Base-by-base conservation (phyloP, 2,329 filamentous ascomycete genomes). In the Talaromyces islandicus region DNA sequence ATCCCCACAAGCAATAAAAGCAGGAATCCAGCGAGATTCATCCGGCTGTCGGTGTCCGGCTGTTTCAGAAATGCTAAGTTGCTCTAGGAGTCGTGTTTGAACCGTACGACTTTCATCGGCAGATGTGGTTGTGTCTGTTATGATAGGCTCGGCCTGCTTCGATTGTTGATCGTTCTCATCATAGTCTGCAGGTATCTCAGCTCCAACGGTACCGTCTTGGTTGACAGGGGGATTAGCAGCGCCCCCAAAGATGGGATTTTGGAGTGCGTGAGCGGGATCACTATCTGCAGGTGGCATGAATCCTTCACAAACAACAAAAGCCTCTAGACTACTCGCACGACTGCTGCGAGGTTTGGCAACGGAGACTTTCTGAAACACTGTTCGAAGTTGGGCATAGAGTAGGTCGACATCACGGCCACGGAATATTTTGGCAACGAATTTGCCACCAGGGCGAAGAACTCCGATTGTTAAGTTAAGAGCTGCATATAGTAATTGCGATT, bases 361-460 rank as follows among this genome's bases (percentile, higher is more conserved):
- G 24, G 91, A 85, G 48, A 99, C 94, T 58, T 85, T 81, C 65
- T 89, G 85, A 67, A 99, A 99, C 58, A 97, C 92, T 21, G 93
- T 85, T 73, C 92, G 94, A 57, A 99, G 83, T 73, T 99, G 94
- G 1, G 92, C 92, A 71, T 94, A 97, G 9, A 99, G 84, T 25
- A 97, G 80, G 71, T 97, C 94, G n/a, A 97, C 92, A 69, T 97
- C 94, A 67, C 92, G 88, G 17, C 91, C 92, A 17, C 94, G 82
- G 78, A 99, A 99, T 63, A 99, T 97, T 80, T 99, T 99, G 62
- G 94, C 94, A 7, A 99, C 93, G 68, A 99, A 99, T 70, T 91
- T 96, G 64, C 94, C 94, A 50, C 94, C 94, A 0, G 92, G 92
- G 62, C 90, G 89, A 24, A 99, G 84, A 12, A 99, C 92, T 71